Conservation (phyloP, 1,139 yeast genomes). For the Casaregolazyma lundiana region DNA sequence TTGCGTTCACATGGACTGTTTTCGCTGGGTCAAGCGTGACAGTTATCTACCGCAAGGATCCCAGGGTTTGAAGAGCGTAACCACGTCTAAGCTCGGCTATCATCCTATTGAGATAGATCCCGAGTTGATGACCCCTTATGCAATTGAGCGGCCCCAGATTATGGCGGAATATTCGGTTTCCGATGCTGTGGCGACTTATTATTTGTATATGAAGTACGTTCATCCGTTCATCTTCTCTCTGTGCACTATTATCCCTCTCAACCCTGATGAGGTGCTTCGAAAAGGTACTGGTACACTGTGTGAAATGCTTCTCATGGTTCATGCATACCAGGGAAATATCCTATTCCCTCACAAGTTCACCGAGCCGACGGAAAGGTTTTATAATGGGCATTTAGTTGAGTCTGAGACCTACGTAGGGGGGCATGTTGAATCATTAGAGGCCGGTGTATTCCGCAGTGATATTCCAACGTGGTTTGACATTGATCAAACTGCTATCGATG, state of each 20-base stretch:
- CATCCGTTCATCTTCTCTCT: slow-evolving; percentile 96
- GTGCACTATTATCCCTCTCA: slow-evolving; percentile 90
- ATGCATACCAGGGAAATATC: slow-evolving; percentile 76
- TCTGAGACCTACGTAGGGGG: slow-evolving; percentile 99
- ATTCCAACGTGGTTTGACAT: slow-evolving; percentile 68
- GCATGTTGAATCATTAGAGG: slow-evolving; percentile 94
- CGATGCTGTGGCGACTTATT: slow-evolving; percentile 98
- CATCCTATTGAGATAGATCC: slow-evolving; percentile 97
- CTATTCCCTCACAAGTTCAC: slow-evolving; percentile 88
- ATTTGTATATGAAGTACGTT: slow-evolving; percentile 91
- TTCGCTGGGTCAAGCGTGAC: slow-evolving; percentile 98
- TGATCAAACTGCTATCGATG: slow-evolving; percentile 81
- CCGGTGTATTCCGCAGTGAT: slow-evolving; percentile 95
- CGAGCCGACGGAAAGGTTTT: slow-evolving; percentile 89
- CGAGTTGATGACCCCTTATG: slow-evolving; percentile 96
- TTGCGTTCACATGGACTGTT: slow-evolving; percentile 97
- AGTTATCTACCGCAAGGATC: slow-evolving; percentile 97
- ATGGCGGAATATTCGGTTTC: slow-evolving; percentile 96
- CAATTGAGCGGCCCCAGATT: slow-evolving; percentile 86
- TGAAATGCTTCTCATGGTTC: slow-evolving; percentile 96
- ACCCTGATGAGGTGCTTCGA: slow-evolving; percentile 92
- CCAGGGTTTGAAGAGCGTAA: slow-evolving; percentile 96
- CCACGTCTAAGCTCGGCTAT: slow-evolving; percentile 91
- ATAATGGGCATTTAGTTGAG: slow-evolving; percentile 88
- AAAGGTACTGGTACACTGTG: slow-evolving; percentile 99